A percentile compares a stretch with the other conserved stretches of the same genome.
Conservation (phyloP, 306 rosid species). For the Sophora flavescens region DNA sequence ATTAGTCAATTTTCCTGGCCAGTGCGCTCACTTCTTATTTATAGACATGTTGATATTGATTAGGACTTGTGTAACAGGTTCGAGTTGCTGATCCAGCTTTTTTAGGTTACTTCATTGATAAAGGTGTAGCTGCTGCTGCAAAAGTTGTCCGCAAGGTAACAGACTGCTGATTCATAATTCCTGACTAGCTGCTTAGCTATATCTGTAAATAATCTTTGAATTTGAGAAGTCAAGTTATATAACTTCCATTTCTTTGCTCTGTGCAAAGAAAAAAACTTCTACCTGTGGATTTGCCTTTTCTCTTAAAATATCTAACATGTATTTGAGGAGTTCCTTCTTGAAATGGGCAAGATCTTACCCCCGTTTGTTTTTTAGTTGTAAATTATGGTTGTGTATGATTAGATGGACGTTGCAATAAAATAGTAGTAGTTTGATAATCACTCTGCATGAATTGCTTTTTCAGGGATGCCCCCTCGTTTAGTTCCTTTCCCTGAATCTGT, state of each 20-base stretch:
- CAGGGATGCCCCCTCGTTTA: conserved; percentile 5
- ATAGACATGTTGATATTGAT: conserved; percentile 41
- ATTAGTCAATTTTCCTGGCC: conserved; percentile 31
- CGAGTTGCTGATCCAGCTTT: conserved; percentile 97
- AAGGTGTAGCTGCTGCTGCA: conserved; percentile 94
- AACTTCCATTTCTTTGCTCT: conserved; percentile 16
- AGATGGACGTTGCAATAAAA: not conserved
- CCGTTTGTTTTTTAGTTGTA: conserved; percentile 1
- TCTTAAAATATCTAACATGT: conserved; percentile 13
- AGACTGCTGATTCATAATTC: conserved; percentile 11
- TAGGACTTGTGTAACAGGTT: conserved; percentile 72
- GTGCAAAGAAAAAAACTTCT: conserved; percentile 27
- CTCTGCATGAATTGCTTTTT: conserved; percentile 14
- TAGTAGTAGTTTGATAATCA: not conserved
- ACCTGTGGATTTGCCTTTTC: conserved; percentile 14
- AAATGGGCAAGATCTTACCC: conserved; percentile 18
- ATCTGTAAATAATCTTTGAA: conserved; percentile 27
- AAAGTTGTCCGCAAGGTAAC: conserved; percentile 98
- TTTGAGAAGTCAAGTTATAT: conserved; percentile 20
- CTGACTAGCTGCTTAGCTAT: conserved; percentile 19
- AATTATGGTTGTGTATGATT: conserved; percentile 26
- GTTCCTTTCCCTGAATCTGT: conserved; percentile 6
- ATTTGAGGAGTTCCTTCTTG: conserved; percentile 15
- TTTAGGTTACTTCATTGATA: conserved; percentile 94
- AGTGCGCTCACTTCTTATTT: conserved; percentile 31